Evolutionary conservation across 2,329 filamentous ascomycete species (phyloP), one percentile per base, ranked within the genome.

Genomic region (Phaeophleospora eucalypticola): DNA sequence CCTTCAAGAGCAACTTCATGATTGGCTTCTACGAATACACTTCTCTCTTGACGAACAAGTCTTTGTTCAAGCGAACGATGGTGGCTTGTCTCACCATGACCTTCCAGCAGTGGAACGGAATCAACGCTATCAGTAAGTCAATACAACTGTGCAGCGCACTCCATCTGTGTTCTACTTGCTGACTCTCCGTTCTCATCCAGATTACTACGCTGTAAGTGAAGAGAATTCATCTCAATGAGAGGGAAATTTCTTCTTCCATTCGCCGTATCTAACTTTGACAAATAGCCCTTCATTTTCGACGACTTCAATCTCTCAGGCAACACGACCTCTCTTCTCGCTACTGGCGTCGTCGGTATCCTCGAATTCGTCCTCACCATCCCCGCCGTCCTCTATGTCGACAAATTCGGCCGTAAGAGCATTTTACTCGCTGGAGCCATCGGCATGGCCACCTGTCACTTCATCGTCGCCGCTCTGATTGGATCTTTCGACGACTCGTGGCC

Each of bases 51-150:
- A 81, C 75, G 0, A 78, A 70, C 32, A 14, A 14, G 61, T 73
- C 81, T 20, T 86, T 86, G 79, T 79, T 86, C 56, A 79, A 75
- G 61, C 76, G 82, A 19, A 82, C 85, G 2, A 69, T 80, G 3
- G 77, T 86, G 2, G 82, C 82, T 0, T 53, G 50, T 10, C 20
- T 61, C 10, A 58, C 54, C 8, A 72, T 72, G 71, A 71, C 71
- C 55, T 72, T 72, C 58, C 70, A 72, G 49, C 75, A 78, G 53
- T 78, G 74, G 68, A 75, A 38, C 16, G 35, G 51, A 10, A 71
- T 74, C 51, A 72, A 74, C 46, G 71, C 70, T n/a, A n/a, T n/a
- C n/a, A n/a, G n/a, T n/a, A n/a, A n/a, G n/a, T n/a, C n/a, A n/a
- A n/a, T n/a, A n/a, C n/a, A n/a, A n/a, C n/a, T n/a, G n/a, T n/a